Conservation (phyloP, 2,329 filamentous ascomycete genomes). For the Cladosporium phlei region DNA sequence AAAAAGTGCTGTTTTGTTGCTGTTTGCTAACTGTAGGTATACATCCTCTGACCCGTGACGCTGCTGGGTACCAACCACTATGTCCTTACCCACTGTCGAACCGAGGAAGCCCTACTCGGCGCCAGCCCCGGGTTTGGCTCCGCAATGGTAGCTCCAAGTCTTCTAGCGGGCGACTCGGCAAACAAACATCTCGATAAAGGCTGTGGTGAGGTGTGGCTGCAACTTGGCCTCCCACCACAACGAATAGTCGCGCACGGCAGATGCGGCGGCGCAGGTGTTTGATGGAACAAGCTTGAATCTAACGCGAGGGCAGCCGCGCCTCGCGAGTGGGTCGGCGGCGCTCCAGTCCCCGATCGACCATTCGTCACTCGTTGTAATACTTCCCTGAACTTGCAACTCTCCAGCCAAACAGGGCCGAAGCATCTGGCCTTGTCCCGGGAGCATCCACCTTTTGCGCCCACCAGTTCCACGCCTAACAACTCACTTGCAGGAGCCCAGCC, state of each 20-base stretch:
- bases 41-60: conserved; percentile 4
- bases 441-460: conserved; percentile 2
- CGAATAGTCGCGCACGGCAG: too few relatives aligned
- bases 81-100: too few relatives aligned
- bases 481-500: conserved; percentile 13
- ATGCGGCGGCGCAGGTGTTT: neutral
- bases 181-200: too few relatives aligned
- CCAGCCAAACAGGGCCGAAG: conserved; percentile 2
- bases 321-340: conserved; percentile 2
- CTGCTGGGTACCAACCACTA: neutral
- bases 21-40: neutral
- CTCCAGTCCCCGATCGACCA: neutral
- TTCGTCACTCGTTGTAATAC: conserved; percentile 10
- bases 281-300: conserved; percentile 4
- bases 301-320: conserved; percentile 10
- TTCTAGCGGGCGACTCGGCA: too few relatives aligned
- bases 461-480: neutral
- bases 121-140: too few relatives aligned
- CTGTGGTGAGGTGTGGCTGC: too few relatives aligned
- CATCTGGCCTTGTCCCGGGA: conserved; percentile 1
- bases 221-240: too few relatives aligned
- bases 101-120: too few relatives aligned
- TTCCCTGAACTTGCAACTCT: neutral
- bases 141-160: too few relatives aligned
- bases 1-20: neutral